Evolutionary conservation across 1,284 basidiomycete species (phyloP).

Genomic region (Laetiporus sulphureus): DNA sequence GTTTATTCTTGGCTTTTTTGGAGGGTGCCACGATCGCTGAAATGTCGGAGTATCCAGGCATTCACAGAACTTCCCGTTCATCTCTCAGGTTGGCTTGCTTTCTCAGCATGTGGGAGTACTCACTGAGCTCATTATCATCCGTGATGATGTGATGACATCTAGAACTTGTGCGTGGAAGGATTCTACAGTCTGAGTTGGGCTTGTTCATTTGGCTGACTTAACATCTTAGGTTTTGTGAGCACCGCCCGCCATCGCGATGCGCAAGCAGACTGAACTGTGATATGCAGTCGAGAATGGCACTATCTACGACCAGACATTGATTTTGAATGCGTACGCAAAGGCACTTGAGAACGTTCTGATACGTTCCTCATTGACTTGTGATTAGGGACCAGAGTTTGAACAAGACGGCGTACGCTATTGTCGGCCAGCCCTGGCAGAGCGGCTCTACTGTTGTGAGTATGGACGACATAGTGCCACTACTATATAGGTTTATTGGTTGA

Average conservation of each 20-base stretch:
- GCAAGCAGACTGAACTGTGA: too few species aligned
- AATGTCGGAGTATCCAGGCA: too few species aligned
- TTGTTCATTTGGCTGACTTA: neutral
- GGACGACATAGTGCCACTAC: too few species aligned
- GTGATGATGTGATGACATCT: neutral
- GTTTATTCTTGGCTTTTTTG: neutral
- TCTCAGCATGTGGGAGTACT: neutral
- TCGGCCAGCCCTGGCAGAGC: conserved; percentile 10
- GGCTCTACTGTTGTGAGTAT: conserved; percentile 6
- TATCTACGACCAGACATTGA: conserved; percentile 28
- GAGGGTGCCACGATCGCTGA: neutral
- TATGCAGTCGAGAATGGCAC: conserved; percentile 25
- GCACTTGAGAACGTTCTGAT: neutral
- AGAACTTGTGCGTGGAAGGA: conserved; percentile 3
- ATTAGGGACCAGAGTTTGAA: conserved; percentile 6
- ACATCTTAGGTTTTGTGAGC: conserved; percentile 3
- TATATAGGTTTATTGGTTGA: too few species aligned
- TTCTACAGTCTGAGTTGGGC: neutral
- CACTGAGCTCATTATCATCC: conserved; percentile 1
- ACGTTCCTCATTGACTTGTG: neutral
- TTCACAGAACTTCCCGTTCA: conserved; percentile 10
- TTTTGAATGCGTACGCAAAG: conserved; percentile 2
- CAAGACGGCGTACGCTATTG: conserved; percentile 7
- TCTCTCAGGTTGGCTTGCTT: conserved; percentile 4
- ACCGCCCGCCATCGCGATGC: too few species aligned